A percentile compares a stretch with the other conserved stretches of the same genome.
Conservation (phyloP, 257 asterid genomes). For the Capsicum chinense region DNA sequence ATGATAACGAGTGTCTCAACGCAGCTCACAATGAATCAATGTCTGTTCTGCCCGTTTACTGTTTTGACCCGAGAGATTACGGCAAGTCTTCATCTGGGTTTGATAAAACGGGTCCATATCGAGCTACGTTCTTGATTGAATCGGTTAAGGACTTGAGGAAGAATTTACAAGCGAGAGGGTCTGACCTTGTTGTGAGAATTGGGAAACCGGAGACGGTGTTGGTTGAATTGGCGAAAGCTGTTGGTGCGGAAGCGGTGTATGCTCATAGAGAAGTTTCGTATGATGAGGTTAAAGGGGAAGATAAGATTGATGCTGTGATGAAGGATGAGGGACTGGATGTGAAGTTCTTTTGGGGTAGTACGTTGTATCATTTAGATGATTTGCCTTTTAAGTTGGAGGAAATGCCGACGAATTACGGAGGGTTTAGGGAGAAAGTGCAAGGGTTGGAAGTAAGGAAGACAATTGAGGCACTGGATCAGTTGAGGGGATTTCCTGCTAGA, state of each 20-base stretch:
- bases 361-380: constrained; percentile 93
- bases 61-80: constrained; percentile 93
- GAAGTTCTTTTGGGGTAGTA: constrained; percentile 97
- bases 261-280: constrained; percentile 81
- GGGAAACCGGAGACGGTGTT: constrained; percentile 88
- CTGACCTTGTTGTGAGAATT: constrained; percentile 85
- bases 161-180: constrained; percentile 76
- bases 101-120: constrained; percentile 83
- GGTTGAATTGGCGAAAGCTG: constrained; percentile 76
- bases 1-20: constrained; percentile 87
- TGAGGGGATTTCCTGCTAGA: constrained; percentile 78
- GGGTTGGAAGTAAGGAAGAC: constrained; percentile 85
- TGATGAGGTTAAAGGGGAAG: constrained; percentile 88
- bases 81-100: constrained; percentile 89
- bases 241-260: constrained; percentile 92
- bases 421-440: constrained; percentile 80
- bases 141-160: constrained; percentile 74
- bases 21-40: constrained; percentile 78
- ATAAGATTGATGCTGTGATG: constrained; percentile 76
- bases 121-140: constrained; percentile 78
- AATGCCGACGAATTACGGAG: constrained; percentile 90
- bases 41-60: constrained; percentile 87
- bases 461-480: constrained; percentile 72
- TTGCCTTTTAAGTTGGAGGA: constrained; percentile 79
- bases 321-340: constrained; percentile 91